Percentiles rank a stretch among this genome's conserved stretches.
Evolutionary conservation across 805 yeast genomes (phyloP).

Genomic region (Yamadazyma ubonensis): DNA sequence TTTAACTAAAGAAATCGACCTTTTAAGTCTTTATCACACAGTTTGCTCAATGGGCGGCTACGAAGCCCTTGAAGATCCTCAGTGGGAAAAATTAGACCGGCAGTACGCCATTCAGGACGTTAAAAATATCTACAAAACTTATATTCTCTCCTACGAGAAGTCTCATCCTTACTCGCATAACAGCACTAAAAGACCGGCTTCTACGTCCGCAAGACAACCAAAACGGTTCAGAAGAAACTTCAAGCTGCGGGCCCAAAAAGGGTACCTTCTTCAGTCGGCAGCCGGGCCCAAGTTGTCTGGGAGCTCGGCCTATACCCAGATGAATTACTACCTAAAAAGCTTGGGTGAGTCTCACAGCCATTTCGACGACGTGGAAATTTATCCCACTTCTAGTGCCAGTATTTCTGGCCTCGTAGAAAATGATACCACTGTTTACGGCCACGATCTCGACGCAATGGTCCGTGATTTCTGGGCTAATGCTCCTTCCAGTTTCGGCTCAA

Average conservation of each 20-base stretch:
- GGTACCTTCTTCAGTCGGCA: conserved; percentile 33
- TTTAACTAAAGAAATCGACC: not conserved
- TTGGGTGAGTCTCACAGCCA: not conserved
- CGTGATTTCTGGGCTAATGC: not conserved
- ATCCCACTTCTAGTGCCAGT: too few species aligned
- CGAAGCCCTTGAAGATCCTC: not conserved
- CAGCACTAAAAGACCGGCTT: conserved; percentile 17
- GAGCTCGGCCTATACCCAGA: conserved; percentile 4
- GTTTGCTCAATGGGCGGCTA: conserved; percentile 3
- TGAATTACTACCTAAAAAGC: conserved; percentile 6
- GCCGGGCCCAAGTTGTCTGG: conserved; percentile 1
- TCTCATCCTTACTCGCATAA: not conserved
- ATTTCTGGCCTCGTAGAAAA: too few species aligned
- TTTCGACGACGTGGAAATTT: conserved; percentile 2
- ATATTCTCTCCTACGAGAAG: not conserved
- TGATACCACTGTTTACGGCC: too few species aligned
- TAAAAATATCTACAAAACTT: conserved; percentile 1
- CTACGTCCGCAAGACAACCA: conserved; percentile 48
- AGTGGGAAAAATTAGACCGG: not conserved
- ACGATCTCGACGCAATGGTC: too few species aligned
- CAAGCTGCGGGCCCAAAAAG: conserved; percentile 42
- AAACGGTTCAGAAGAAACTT: conserved; percentile 46
- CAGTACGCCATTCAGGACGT: not conserved
- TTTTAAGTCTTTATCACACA: not conserved
- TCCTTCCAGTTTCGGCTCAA: not conserved